Evolutionary conservation across 2,329 filamentous ascomycete species (phyloP), one percentile per base, ranked within the genome.

Genomic region (Diaporthe sp.): DNA sequence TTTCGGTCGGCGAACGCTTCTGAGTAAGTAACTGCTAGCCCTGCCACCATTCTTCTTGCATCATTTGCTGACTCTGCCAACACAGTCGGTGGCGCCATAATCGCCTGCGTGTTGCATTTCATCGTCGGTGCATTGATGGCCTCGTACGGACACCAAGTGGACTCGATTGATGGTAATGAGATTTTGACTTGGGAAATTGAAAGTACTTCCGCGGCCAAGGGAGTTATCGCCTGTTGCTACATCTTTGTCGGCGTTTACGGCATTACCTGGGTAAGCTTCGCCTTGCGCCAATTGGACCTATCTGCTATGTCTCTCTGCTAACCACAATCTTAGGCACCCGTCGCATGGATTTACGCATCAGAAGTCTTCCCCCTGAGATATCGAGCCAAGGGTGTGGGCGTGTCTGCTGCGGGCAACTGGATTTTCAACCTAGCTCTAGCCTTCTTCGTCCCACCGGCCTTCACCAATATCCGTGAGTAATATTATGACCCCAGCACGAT

Each of bases 321-420:
- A 74, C 51, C 39, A 28, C 42, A 28, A 60, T 9, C 4, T 13
- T 31, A 75, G 73, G 76, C 79, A 0, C 82, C 82, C 3, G 80
- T 81, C 12, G 81, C 80, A 4, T 84, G 81, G 81, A 81, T 82
- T 49, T 82, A 82, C 71, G 79, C 81, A 44, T 80, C 81, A 20
- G 81, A 83, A 68, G 82, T 87, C 34, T 86, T 85, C 79, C 87
- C 87, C 42, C 81, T 88, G 28, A 85, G 83, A 63, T 84, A 88
- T 39, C 85, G 88, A 75, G 88, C 87, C 73, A 90, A 90, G 80
- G 88, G 87, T 67, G 88, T 90, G 9, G 87, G 88, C 25, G 82
- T 91, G 3, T 82, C 88, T 0, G 90, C 89, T 0, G 87, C 88
- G 1, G 83, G 84, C 5, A 88, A 88, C 81, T 89, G 87, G 87